Base-by-base conservation (phyloP, 805 yeast genomes). In the Wickerhamiella kurtzmanii region DNA sequence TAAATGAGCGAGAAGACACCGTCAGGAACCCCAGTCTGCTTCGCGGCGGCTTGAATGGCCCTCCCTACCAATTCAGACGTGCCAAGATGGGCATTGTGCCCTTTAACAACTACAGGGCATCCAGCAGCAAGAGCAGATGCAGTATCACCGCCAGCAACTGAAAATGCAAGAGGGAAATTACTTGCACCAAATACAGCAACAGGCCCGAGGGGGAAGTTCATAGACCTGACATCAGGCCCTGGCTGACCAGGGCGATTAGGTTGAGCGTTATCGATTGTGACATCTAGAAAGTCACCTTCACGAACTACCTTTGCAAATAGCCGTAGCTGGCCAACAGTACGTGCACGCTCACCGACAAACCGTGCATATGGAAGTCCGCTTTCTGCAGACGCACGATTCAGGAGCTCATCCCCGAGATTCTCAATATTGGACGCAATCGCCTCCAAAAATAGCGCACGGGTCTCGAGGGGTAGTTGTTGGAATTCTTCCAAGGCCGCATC, bases 91-190 rank as follows among this genome's bases (percentile, higher is more conserved):
- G 19, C 38, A 36, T 36, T 36, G n/a, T 36, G 38, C 8, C 19
- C 38, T 15, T 36, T 36, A 15, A 36, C 38, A 15, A 36, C 19
- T 18, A 36, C 38, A 6, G 38, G 38, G n/a, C 38, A 36, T 36
- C 38, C 38, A 18, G 17, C 38, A 5, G 38, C 38, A 36, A 36
- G 19, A 5, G 38, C 38, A 16, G 38, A 36, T 8, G 38, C 38
- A 36, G 38, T 36, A 36, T 36, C 38, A 6, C 38, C 38, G 6
- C 38, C 38, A 16, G 38, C 38, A 5, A 36, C 38, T 16, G 38
- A 36, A 36, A 36, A 36, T 5, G 38, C 38, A n/a, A 36, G 19
- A 16, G 38, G 38, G 38, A 36, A 36, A 18, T 36, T 36, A 17
- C 38, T 36, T 5, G 38, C 38, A 6, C 19, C 38, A 18, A 36